These are phyloP conservation scores for Paragyromitra xinjiangensis DNA, from an alignment of 495 filamentous ascomycete genomes.

Conservation along the genomic window DNA sequence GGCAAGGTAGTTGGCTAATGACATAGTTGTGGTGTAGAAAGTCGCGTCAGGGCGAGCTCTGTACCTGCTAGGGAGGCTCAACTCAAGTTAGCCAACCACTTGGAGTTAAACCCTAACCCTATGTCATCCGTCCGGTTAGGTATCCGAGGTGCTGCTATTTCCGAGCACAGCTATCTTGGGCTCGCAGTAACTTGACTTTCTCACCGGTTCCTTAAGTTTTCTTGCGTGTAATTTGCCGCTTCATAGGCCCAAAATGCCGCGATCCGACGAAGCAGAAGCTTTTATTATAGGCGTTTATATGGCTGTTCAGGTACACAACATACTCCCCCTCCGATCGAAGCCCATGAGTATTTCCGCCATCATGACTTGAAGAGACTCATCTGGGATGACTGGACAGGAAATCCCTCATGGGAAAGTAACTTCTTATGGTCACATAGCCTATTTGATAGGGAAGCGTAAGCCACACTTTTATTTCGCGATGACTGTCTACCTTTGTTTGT, in stretches of 20 bases:
- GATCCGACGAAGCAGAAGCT: slow-evolving; percentile 81
- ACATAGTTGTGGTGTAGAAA: slow-evolving; percentile 59
- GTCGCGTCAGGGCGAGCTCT: no score
- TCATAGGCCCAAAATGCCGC: slow-evolving; percentile 65
- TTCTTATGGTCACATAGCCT: slow-evolving; percentile 87
- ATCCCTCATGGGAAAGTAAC: slow-evolving; percentile 85
- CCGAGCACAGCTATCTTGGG: not conserved
- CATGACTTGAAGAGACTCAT: not conserved
- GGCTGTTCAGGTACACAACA: slow-evolving; percentile 68
- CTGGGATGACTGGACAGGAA: slow-evolving; percentile 60
- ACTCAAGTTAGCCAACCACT: not conserved
- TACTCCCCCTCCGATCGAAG: not conserved
- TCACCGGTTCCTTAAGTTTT: slow-evolving; percentile 11
- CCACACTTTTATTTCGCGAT: slow-evolving; percentile 38
- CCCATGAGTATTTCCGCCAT: not conserved
- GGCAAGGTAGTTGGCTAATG: slow-evolving; percentile 87
- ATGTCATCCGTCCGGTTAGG: no score
- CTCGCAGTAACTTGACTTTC: slow-evolving; percentile 1
- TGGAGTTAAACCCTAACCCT: slow-evolving; percentile 17
- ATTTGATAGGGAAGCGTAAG: slow-evolving; percentile 80
- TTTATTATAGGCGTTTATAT: slow-evolving; percentile 86
- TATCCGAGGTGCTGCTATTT: not conserved
- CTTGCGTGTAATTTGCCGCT: slow-evolving; percentile 10
- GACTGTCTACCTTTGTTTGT: slow-evolving; percentile 24
- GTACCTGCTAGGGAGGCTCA: slow-evolving; percentile 12